These are phyloP conservation scores for Eimeria falciformis DNA, from an alignment of 169 alveolate species.

Conservation along the genomic window DNA sequence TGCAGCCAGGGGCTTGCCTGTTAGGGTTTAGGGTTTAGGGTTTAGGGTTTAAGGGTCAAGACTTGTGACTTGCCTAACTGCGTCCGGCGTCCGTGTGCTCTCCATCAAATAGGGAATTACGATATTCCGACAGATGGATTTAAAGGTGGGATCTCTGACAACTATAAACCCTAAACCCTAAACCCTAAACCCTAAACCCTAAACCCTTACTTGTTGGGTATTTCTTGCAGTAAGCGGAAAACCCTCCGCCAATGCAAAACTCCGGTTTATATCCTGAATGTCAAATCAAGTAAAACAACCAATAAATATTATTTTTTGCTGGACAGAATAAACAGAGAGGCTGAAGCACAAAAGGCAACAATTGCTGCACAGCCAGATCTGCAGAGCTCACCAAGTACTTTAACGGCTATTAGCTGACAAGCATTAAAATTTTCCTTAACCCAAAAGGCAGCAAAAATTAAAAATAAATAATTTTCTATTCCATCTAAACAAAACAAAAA, in stretches of 20 bases:
- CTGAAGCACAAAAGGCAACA: too few species aligned
- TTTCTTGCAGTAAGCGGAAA: slow-evolving; percentile 76
- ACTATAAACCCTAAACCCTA: slow-evolving; percentile 20
- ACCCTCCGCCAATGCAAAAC: slow-evolving; percentile 75
- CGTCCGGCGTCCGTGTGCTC: background rate
- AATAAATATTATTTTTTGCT: too few species aligned
- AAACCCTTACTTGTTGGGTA: slow-evolving; percentile 61
- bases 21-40: slow-evolving; percentile 31
- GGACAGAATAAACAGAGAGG: too few species aligned
- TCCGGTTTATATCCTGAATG: slow-evolving; percentile 45
- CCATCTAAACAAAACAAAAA: background rate
- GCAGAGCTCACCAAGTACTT: slow-evolving; percentile 46
- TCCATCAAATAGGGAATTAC: slow-evolving; percentile 76
- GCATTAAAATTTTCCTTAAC: slow-evolving; percentile 75
- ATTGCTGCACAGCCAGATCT: background rate
- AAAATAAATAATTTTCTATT: slow-evolving; percentile 32
- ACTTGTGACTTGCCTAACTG: background rate
- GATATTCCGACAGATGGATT: slow-evolving; percentile 71
- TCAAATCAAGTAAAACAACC: background rate
- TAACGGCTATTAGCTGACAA: slow-evolving; percentile 65
- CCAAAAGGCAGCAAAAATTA: background rate
- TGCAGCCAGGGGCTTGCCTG: slow-evolving; percentile 10
- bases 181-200: background rate
- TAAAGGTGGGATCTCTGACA: slow-evolving; percentile 75
- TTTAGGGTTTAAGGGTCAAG: background rate